Evolutionary conservation across 768 basidiomycete genomes (phyloP).

Genomic region (Lactarius deliciosus): DNA sequence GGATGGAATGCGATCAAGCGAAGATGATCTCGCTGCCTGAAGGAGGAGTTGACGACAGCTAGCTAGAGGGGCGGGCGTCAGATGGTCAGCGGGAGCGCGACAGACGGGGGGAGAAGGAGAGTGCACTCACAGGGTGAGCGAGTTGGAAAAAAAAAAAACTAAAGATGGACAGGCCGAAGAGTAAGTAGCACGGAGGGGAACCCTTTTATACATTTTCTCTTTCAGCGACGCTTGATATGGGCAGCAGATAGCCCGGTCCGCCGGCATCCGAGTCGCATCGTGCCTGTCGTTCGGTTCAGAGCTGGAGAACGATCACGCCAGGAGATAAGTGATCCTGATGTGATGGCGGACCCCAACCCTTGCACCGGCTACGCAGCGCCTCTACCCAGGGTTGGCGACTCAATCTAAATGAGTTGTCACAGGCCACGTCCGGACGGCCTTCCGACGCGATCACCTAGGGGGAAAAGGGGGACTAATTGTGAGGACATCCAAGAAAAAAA

Average conservation of each 20-base stretch:
- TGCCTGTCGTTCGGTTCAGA: neutral
- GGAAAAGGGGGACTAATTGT: neutral
- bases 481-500: neutral
- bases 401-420: constrained; percentile 8
- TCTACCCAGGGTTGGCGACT: constrained; percentile 3
- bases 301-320: constrained; percentile 4
- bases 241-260: neutral
- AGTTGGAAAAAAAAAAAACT: neutral
- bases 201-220: constrained; percentile 17
- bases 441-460: neutral
- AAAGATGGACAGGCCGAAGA: neutral
- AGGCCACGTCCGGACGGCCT: neutral
- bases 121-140: constrained; percentile 19
- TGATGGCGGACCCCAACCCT: neutral
- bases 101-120: neutral
- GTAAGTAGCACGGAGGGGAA: neutral
- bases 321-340: constrained; percentile 9
- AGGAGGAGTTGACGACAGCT: constrained; percentile 29
- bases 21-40: constrained; percentile 34
- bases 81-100: neutral
- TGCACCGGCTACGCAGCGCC: neutral
- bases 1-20: constrained; percentile 39
- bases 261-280: neutral
- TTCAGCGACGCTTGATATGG: constrained; percentile 13
- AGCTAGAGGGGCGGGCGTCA: neutral